Evolutionary conservation across 768 basidiomycete species (phyloP), one percentile per base, ranked within the genome.

Genomic region (Tulasnella calospora): DNA sequence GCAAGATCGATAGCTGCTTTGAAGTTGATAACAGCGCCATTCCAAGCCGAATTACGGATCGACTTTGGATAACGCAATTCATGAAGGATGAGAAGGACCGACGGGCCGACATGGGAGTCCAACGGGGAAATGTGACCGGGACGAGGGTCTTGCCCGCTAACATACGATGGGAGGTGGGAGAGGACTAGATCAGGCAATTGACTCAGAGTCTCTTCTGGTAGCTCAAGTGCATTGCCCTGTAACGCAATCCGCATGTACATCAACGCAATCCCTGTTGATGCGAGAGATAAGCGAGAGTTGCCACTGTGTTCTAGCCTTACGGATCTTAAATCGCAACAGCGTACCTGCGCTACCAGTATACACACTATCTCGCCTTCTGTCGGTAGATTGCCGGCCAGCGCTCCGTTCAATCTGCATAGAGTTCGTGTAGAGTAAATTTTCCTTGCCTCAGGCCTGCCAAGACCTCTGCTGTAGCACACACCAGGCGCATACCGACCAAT

Each of bases 231-330:
- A 4, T 74, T 38, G n/a, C 44, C 73, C 38, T 78, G 71, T 33
- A 44, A n/a, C 38, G 55, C 71, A 27, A 78, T 40, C 17, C 78
- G 78, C 47, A 78, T 72, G 51, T 78, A 78, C 71, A 73, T 78
- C 40, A 78, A 74, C 27, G 78, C 78, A 41, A 78, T 74, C 1
- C 78, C 78, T 78, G 7, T 13, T 13, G 17, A 35, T 17, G 33
- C 27, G 33, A 30, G 4, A 67, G 40, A 12, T 46, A 23, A n/a
- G 40, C 67, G 5, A 10, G 8, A 23, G 35, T n/a, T 17, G 19
- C 7, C 33, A n/a, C 47, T n/a, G 30, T 21, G 10, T n/a, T 13
- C 35, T 21, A 46, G 51, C 3, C 46, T 44, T 55, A n/a, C 27
- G 44, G 40, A 33, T 47, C 40, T 36, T n/a, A 19, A 9, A 40